phyloP scores from a whole-genome alignment of 441 rosid species.

The Omphalea diandra region DNA sequence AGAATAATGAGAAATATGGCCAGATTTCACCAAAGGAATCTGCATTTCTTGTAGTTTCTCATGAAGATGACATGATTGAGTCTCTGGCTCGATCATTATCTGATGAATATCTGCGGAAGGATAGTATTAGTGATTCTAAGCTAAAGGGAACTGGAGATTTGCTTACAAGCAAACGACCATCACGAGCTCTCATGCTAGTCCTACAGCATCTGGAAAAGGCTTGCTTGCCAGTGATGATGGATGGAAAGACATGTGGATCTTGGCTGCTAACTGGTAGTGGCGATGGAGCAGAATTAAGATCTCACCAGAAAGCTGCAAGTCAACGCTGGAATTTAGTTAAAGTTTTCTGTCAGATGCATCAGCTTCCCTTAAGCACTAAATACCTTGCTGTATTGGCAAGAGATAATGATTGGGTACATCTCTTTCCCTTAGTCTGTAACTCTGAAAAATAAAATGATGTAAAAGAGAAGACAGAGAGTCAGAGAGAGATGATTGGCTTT shows the following conservation, averaged over 20 bases:
- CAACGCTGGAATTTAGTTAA: slow-evolving; percentile 93
- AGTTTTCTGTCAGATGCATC: slow-evolving; percentile 91
- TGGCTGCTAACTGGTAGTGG: slow-evolving; percentile 93
- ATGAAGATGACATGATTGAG: slow-evolving; percentile 64
- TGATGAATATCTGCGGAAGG: slow-evolving; percentile 71
- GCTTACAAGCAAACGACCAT: slow-evolving; percentile 40
- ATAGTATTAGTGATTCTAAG: slow-evolving; percentile 41
- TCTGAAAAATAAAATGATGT: background rate
- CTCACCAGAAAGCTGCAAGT: slow-evolving; percentile 88
- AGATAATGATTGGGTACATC: slow-evolving; percentile 98
- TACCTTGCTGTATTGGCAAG: slow-evolving; percentile 91
- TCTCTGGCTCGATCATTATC: slow-evolving; percentile 92
- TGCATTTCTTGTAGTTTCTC: slow-evolving; percentile 53
- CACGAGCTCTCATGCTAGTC: slow-evolving; percentile 72
- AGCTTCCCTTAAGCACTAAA: slow-evolving; percentile 87
- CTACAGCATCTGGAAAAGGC: slow-evolving; percentile 95
- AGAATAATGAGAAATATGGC: slow-evolving; percentile 42
- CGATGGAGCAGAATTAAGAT: slow-evolving; percentile 84
- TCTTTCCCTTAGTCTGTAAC: slow-evolving; percentile 7
- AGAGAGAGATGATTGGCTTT: background rate
- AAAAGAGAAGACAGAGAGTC: background rate
- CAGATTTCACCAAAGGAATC: slow-evolving; percentile 63
- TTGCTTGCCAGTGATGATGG: slow-evolving; percentile 69
- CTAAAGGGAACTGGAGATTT: slow-evolving; percentile 42
- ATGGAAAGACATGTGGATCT: slow-evolving; percentile 86